Percentiles rank a stretch among this genome's conserved stretches.
These are phyloP conservation scores for Penicillium sp. DNA, from an alignment of 2,329 filamentous ascomycete genomes.

Conservation along the genomic window DNA sequence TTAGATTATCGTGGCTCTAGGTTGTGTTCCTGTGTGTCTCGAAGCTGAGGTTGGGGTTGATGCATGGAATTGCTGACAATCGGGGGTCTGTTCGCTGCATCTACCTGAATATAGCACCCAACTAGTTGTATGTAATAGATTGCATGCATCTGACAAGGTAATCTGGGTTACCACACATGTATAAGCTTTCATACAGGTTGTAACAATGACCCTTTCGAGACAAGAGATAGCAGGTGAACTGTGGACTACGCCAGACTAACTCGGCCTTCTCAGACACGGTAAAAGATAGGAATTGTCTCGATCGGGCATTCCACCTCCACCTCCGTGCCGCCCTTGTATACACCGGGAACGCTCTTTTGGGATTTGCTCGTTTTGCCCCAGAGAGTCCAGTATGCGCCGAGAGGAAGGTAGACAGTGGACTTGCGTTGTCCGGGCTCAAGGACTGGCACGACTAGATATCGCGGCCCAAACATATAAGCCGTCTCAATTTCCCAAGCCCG, in stretches of 20 bases:
- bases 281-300: constrained; percentile 55
- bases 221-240: not conserved
- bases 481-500: constrained; percentile 61
- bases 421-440: constrained; percentile 53
- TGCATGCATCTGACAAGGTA: constrained; percentile 7
- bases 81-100: constrained; percentile 8
- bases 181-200: not conserved
- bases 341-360: constrained; percentile 1
- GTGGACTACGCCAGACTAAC: not conserved
- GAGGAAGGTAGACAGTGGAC: constrained; percentile 59
- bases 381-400: constrained; percentile 50
- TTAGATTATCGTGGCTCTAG: not conserved
- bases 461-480: constrained; percentile 67
- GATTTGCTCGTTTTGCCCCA: constrained; percentile 37
- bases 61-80: constrained; percentile 2
- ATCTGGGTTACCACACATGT: constrained; percentile 1
- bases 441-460: constrained; percentile 64
- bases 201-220: not conserved
- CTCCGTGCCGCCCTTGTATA: constrained; percentile 44
- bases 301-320: constrained; percentile 51
- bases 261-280: constrained; percentile 15
- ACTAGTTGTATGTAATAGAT: constrained; percentile 14
- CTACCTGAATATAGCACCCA: not conserved
- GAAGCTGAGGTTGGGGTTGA: constrained; percentile 3
- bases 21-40: constrained; percentile 2